These are phyloP conservation scores for Plasmodium gonderi DNA, from an alignment of 169 alveolate species.

Conservation along the genomic window DNA sequence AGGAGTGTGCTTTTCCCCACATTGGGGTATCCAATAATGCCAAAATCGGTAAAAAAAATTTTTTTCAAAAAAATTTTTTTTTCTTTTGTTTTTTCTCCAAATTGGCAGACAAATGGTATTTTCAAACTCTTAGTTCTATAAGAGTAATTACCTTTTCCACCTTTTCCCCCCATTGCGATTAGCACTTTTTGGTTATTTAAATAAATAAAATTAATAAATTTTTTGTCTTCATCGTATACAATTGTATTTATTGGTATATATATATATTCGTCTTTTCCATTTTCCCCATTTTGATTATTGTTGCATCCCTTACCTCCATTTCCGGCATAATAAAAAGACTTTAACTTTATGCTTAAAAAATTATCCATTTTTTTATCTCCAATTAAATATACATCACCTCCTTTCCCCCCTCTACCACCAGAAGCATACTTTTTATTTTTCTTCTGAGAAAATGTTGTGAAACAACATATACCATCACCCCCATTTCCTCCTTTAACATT, in stretches of 20 bases:
- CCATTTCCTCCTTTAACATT: constrained; percentile 90
- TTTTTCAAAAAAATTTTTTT: constrained; percentile 60
- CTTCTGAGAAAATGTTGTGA: constrained; percentile 84
- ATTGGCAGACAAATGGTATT: constrained; percentile 71
- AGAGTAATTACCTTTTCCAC: constrained; percentile 92
- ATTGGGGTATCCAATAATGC: constrained; percentile 73
- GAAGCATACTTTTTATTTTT: constrained; percentile 91
- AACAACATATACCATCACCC: constrained; percentile 88
- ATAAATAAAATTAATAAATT: constrained; percentile 74
- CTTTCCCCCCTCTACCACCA: constrained; percentile 96
- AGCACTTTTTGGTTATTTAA: constrained; percentile 78
- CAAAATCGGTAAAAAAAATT: constrained; percentile 56
- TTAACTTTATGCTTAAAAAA: constrained; percentile 80
- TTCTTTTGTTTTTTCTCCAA: constrained; percentile 74
- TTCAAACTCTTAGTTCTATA: constrained; percentile 80
- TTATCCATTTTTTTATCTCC: constrained; percentile 82
- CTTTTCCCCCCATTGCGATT: constrained; percentile 92
- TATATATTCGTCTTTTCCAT: constrained; percentile 87
- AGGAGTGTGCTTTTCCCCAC: constrained; percentile 69
- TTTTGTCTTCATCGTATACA: constrained; percentile 83
- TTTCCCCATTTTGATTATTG: constrained; percentile 83
- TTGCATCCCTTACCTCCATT: constrained; percentile 85
- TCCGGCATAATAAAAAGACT: constrained; percentile 84
- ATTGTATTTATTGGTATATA: constrained; percentile 92
- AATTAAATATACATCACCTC: constrained; percentile 90